A percentile compares a stretch with the other conserved stretches of the same genome.
phyloP scores from a whole-genome alignment of 2,329 filamentous ascomycete genomes.

The Apiospora aurea region DNA sequence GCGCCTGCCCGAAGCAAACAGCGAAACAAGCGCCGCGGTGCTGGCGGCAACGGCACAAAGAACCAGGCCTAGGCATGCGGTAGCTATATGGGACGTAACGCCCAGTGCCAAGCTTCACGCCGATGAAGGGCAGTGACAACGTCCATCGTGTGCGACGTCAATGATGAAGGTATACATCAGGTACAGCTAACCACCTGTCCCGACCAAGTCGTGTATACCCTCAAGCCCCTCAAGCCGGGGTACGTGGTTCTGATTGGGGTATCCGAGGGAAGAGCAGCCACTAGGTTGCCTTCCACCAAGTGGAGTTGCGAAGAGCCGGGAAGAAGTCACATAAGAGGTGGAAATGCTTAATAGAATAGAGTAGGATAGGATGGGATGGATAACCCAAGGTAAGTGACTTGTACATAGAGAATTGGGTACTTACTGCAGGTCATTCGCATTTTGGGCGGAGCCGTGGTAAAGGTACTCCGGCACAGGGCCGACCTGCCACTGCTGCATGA shows the following conservation, averaged over 20 bases:
- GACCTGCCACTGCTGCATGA: slow-evolving; percentile 69
- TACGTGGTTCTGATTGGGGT: slow-evolving; percentile 27
- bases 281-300: slow-evolving; percentile 18
- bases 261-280: slow-evolving; percentile 19
- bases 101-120: slow-evolving; percentile 19
- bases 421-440: slow-evolving; percentile 66
- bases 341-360: slow-evolving; percentile 19
- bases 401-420: slow-evolving; percentile 50
- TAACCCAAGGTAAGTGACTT: slow-evolving; percentile 28
- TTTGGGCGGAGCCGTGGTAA: slow-evolving; percentile 60
- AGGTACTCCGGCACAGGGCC: slow-evolving; percentile 67
- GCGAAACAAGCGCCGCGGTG: slow-evolving; percentile 20
- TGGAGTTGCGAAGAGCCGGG: slow-evolving; percentile 12
- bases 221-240: background rate
- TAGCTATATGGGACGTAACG: slow-evolving; percentile 21
- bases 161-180: slow-evolving; percentile 32
- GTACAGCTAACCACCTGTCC: slow-evolving; percentile 21
- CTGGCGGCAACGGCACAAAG: slow-evolving; percentile 17
- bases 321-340: slow-evolving; percentile 22
- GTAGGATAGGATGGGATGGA: slow-evolving; percentile 26
- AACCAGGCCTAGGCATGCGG: background rate
- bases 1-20: slow-evolving; percentile 16
- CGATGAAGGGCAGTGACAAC: slow-evolving; percentile 21
- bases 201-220: slow-evolving; percentile 1
- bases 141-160: slow-evolving; percentile 19